phyloP scores from a whole-genome alignment of 192 early-diverging fungal species.

The Entrophospora sp. region DNA sequence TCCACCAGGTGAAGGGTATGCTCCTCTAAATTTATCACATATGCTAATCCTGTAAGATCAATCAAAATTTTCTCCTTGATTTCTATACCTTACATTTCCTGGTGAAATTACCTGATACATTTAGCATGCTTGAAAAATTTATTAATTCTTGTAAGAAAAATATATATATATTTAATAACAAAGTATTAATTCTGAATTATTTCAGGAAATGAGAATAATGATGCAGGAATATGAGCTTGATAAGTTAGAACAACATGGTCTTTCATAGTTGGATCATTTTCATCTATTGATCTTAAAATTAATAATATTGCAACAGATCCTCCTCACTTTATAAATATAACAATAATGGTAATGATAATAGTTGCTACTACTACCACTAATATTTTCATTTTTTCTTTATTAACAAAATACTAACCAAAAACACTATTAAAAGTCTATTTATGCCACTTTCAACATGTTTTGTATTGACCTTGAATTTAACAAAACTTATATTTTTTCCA shows the following conservation, averaged over 20 bases:
- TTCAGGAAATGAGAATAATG: conserved; percentile 52
- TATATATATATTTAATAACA: not conserved
- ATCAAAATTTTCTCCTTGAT: conserved; percentile 53
- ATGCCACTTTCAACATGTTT: conserved; percentile 37
- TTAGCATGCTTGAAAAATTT: conserved; percentile 51
- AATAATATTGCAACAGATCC: conserved; percentile 64
- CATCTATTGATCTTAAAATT: conserved; percentile 40
- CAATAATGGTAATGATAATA: not conserved
- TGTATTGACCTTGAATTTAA: conserved; percentile 60
- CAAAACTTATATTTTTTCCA: conserved; percentile 58
- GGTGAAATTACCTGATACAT: conserved; percentile 61
- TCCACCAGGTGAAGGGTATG: conserved; percentile 72
- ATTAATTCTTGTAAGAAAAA: not conserved
- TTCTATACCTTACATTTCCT: conserved; percentile 67
- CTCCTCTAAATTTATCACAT: conserved; percentile 35
- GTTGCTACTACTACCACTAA: too few species aligned
- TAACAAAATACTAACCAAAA: conserved; percentile 68
- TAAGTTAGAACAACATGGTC: conserved; percentile 58
- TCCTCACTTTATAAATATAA: conserved; percentile 44
- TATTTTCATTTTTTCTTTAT: too few species aligned
- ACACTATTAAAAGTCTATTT: conserved; percentile 63
- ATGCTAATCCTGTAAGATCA: conserved; percentile 53
- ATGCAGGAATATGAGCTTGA: conserved; percentile 67
- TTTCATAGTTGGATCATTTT: conserved; percentile 21
- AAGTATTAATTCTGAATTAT: too few species aligned